These are phyloP conservation scores for Daldinia concentrica DNA, from an alignment of 495 filamentous ascomycete species.

Conservation along the genomic window DNA sequence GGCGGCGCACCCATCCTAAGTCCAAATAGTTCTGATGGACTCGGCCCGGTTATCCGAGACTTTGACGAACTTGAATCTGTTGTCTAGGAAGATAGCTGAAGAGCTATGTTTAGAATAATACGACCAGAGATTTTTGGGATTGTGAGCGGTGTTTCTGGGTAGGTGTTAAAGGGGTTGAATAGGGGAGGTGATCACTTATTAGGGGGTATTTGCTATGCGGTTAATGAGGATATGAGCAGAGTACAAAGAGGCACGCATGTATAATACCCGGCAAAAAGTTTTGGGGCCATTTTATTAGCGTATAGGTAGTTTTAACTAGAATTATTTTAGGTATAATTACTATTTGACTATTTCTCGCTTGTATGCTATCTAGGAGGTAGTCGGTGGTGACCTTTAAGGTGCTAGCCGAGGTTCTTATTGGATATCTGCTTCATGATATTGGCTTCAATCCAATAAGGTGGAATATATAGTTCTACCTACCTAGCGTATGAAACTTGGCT, in stretches of 20 bases:
- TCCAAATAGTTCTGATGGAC: constrained; percentile 40
- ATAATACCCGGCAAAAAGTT: neutral
- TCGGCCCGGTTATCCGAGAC: constrained; percentile 54
- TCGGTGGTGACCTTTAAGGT: neutral
- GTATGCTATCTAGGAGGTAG: too few relatives aligned
- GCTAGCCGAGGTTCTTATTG: neutral
- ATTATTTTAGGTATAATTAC: too few relatives aligned
- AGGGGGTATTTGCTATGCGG: neutral
- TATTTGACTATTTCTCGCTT: too few relatives aligned
- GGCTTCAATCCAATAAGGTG: neutral
- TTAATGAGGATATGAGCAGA: neutral
- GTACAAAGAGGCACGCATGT: neutral
- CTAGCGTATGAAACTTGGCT: neutral
- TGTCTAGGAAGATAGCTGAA: constrained; percentile 28
- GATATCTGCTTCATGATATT: neutral
- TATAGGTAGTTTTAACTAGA: neutral
- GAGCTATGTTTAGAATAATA: neutral
- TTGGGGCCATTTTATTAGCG: neutral
- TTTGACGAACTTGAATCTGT: constrained; percentile 55
- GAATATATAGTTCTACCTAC: neutral
- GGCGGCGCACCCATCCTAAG: constrained; percentile 32
- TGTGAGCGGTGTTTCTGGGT: neutral
- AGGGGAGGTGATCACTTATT: neutral
- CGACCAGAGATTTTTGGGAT: too few relatives aligned
- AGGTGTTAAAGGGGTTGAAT: neutral